phyloP scores from a whole-genome alignment of 2,329 filamentous ascomycete species.

The Gliomastix tumulicola region DNA sequence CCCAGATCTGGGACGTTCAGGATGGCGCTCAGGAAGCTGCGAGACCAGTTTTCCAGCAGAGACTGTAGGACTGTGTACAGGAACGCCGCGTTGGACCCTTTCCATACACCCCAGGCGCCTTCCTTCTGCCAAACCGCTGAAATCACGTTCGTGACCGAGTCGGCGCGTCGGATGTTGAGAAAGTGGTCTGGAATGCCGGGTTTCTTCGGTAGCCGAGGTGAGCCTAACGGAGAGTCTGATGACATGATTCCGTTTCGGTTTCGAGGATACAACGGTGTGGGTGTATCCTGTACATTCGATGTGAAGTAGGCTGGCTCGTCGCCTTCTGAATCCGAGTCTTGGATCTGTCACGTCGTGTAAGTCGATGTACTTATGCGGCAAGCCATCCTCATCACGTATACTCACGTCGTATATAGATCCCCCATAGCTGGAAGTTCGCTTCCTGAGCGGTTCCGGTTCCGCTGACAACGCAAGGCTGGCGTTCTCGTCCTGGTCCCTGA shows the following conservation, averaged over 20 bases:
- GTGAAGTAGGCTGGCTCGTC: constrained; percentile 86
- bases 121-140: constrained; percentile 85
- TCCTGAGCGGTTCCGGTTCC: constrained; percentile 15
- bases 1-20: constrained; percentile 84
- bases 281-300: constrained; percentile 50
- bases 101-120: constrained; percentile 89
- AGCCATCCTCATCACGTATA: too few relatives aligned
- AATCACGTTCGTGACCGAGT: constrained; percentile 81
- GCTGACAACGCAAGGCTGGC: constrained; percentile 18
- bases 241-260: constrained; percentile 13
- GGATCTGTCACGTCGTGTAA: constrained; percentile 14
- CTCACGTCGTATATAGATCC: constrained; percentile 28
- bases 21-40: constrained; percentile 82
- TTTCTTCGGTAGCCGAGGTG: constrained; percentile 14
- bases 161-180: constrained; percentile 64
- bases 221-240: constrained; percentile 19
- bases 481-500: constrained; percentile 50
- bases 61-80: constrained; percentile 82
- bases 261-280: constrained; percentile 33
- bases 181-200: constrained; percentile 42
- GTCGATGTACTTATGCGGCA: too few relatives aligned
- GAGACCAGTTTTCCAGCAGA: constrained; percentile 85
- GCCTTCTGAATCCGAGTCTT: constrained; percentile 60
- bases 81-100: constrained; percentile 86
- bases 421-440: constrained; percentile 19